Conservation (phyloP, 345 rosid species). For the Syzygium aqueum region DNA sequence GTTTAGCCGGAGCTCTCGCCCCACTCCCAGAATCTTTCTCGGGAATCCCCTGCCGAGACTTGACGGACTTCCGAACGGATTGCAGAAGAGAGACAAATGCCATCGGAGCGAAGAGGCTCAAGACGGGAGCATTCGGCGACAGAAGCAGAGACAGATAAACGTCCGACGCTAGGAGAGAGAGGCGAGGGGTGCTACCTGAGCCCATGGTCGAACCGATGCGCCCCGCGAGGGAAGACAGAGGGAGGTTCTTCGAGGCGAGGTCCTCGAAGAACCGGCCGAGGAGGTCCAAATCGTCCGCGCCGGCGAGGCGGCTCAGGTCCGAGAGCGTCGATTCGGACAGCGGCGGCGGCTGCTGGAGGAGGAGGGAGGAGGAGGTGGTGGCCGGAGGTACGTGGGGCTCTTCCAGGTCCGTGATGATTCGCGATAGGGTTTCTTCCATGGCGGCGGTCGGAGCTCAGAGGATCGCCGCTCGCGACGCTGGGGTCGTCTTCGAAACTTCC, state of each 20-base stretch:
- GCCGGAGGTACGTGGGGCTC: constrained; percentile 7
- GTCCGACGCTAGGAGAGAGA: constrained; percentile 48
- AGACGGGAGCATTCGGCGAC: constrained; percentile 56
- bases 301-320: constrained; percentile 43
- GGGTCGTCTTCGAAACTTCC: background rate
- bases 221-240: constrained; percentile 38
- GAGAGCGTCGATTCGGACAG: constrained; percentile 17
- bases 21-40: constrained; percentile 11
- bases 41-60: constrained; percentile 11
- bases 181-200: constrained; percentile 8
- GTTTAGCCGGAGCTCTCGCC: background rate
- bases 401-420: constrained; percentile 20
- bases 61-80: constrained; percentile 60
- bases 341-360: background rate
- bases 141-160: constrained; percentile 57
- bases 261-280: constrained; percentile 35
- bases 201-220: constrained; percentile 64
- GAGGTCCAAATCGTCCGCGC: constrained; percentile 31
- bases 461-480: background rate
- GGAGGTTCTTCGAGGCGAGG: constrained; percentile 30
- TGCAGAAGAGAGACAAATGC: constrained; percentile 64
- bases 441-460: background rate
- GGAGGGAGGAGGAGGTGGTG: constrained; percentile 3
- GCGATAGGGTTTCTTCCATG: constrained; percentile 15
- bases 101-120: constrained; percentile 72